Evolutionary conservation across 768 basidiomycete species (phyloP), one percentile per base, ranked within the genome.

Genomic region (Chlorophyllum brunneum): DNA sequence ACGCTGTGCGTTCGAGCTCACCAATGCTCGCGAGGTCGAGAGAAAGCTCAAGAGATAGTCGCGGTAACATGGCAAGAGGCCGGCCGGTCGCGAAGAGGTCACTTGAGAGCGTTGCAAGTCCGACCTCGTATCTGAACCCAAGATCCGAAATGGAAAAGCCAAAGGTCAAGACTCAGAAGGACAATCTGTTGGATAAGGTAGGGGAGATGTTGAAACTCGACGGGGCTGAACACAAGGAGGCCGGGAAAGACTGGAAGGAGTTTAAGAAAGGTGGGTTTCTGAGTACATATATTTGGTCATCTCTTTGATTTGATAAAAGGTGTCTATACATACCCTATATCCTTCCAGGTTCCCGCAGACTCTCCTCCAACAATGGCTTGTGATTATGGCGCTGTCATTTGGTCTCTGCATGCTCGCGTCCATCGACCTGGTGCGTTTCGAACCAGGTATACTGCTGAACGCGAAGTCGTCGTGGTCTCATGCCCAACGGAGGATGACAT

Each of bases 241-340:
- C 63, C 3, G 73, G 72, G 10, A 70, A 40, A 20, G 36, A 20
- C 6, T 98, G 92, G 92, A 86, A 86, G 63, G 86, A 95, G 65
- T 95, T 95, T 66, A 82, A 85, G 60, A 84, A 88, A 71, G 94
- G 93, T 88, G 48, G 33, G 73, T 66, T 33, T 37, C 29, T 48
- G 23, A 44, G 22, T 46, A 23, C 47, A 4, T 8, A 33, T 6
- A 18, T 13, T 36, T 24, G 22, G 24, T 42, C 49, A 38, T 36
- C 26, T 30, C n/a, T 29, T 47, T 53, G 27, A 37, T 9, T n/a
- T 48, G 15, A 10, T 48, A 30, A 50, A 27, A 90, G 94, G 94
- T 16, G 88, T 83, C 4, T 98, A 98, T 65, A 92, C 87, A 15
- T 98, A 92, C 67, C 95, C 95, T 2, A 88, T 99, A 61, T 89